Percentiles rank a stretch among this genome's conserved stretches.
phyloP scores from a whole-genome alignment of 2,329 filamentous ascomycete genomes.

The Calonectria pseudoreteaudii region DNA sequence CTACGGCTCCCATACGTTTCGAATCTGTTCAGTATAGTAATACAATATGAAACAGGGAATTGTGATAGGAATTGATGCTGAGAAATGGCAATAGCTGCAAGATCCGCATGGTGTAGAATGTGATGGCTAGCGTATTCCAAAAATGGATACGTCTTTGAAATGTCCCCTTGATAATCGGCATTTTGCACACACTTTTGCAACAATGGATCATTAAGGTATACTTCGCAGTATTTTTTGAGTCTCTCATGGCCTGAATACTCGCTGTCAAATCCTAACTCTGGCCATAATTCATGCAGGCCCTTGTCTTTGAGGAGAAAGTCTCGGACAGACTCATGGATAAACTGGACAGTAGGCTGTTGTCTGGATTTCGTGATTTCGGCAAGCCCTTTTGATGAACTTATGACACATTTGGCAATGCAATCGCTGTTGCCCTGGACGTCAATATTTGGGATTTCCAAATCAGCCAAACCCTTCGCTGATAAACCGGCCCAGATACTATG shows the following conservation, averaged over 20 bases:
- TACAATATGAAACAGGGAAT: conserved; percentile 47
- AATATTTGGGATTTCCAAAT: conserved; percentile 39
- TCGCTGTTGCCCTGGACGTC: neutral
- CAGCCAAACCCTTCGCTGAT: conserved; percentile 29
- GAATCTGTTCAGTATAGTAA: conserved; percentile 46
- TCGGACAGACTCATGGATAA: conserved; percentile 63
- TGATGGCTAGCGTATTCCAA: conserved; percentile 57
- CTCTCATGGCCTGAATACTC: conserved; percentile 53
- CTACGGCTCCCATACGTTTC: conserved; percentile 39
- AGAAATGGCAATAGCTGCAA: conserved; percentile 42
- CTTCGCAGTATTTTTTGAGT: conserved; percentile 57
- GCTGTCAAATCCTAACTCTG: conserved; percentile 47
- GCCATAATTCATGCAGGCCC: conserved; percentile 47
- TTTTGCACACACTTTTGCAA: neutral
- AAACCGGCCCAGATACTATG: conserved; percentile 51
- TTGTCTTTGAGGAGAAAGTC: conserved; percentile 57
- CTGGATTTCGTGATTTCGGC: conserved; percentile 54
- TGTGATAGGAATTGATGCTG: conserved; percentile 47
- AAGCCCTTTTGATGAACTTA: conserved; percentile 61
- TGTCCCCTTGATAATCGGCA: too few relatives aligned
- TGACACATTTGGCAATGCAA: conserved; percentile 46
- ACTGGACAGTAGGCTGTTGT: conserved; percentile 54
- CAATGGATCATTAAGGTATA: conserved; percentile 47
- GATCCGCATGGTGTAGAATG: conserved; percentile 55
- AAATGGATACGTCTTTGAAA: conserved; percentile 52